Evolutionary conservation across 2,329 filamentous ascomycete genomes (phyloP).

Genomic region (Fusarium subtropicale): DNA sequence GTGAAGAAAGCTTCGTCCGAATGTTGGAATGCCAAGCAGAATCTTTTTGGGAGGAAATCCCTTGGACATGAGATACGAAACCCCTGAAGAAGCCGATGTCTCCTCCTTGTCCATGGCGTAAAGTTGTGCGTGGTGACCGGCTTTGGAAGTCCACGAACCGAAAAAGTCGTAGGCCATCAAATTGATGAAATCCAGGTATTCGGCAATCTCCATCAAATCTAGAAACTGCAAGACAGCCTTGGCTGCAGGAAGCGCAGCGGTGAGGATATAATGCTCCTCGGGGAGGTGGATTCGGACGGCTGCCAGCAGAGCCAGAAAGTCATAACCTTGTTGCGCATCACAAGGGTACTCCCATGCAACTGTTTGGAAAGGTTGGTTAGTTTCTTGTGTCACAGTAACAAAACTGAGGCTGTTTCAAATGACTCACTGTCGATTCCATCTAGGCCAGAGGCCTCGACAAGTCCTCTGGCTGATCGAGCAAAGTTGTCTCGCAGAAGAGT

Average conservation of each 20-base stretch:
- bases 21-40: slow-evolving; percentile 79
- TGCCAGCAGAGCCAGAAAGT: slow-evolving; percentile 77
- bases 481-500: slow-evolving; percentile 74
- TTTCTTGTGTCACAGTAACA: neutral
- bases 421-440: slow-evolving; percentile 74
- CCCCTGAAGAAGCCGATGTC: slow-evolving; percentile 73
- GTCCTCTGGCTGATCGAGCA: slow-evolving; percentile 71
- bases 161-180: slow-evolving; percentile 85
- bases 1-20: slow-evolving; percentile 79
- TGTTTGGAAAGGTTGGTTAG: slow-evolving; percentile 51
- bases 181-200: slow-evolving; percentile 80
- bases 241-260: slow-evolving; percentile 77
- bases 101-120: slow-evolving; percentile 71
- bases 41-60: slow-evolving; percentile 79
- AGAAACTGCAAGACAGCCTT: slow-evolving; percentile 75
- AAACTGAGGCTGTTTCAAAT: neutral
- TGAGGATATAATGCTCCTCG: slow-evolving; percentile 74
- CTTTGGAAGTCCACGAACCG: slow-evolving; percentile 74
- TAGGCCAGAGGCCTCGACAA: slow-evolving; percentile 76
- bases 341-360: slow-evolving; percentile 86
- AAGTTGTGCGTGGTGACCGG: slow-evolving; percentile 82
- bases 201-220: slow-evolving; percentile 70
- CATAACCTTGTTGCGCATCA: slow-evolving; percentile 71
- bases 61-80: slow-evolving; percentile 72
- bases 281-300: slow-evolving; percentile 75